Evolutionary conservation across 371 early-diverging fungal genomes (phyloP), one percentile per base, ranked within the genome.

Genomic region (Mortierella sp.): DNA sequence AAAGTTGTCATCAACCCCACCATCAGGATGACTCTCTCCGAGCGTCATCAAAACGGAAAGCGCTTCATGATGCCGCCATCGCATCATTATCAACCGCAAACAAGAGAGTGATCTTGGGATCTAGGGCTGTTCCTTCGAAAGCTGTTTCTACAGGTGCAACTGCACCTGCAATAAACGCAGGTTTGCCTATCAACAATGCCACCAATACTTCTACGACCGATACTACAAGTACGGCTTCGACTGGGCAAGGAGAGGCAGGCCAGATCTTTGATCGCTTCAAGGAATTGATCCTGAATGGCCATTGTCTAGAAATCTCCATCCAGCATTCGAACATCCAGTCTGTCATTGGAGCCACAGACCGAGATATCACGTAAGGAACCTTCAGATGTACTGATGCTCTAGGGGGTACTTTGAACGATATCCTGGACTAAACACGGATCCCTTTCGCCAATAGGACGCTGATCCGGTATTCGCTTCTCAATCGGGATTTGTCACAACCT

Each of bases 381-480:
- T 26, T n/a, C 23, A 2, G 8, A 7, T 18, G 10, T 18, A 13
- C 19, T 19, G 19, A 7, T 45, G 7, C n/a, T 19, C 19, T n/a
- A 5, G 19, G n/a, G 39, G 12, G 7, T 31, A 14, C 52, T 24
- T 34, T n/a, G n/a, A n/a, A n/a, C n/a, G n/a, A n/a, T n/a, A n/a
- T n/a, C n/a, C n/a, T n/a, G n/a, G n/a, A n/a, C n/a, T n/a, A n/a
- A n/a, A n/a, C n/a, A n/a, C n/a, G n/a, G n/a, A n/a, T n/a, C n/a
- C n/a, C n/a, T n/a, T n/a, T n/a, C n/a, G n/a, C n/a, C n/a, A n/a
- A n/a, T 34, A 73, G 74, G 16, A 67, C 59, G 0, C 28, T 76
- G 43, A 76, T 76, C 41, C 66, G 62, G 10, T 76, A 76, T 31
- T 69, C 70, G 14, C 57, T 76, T 10, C 50, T 76, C 21, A 76